phyloP scores from a whole-genome alignment of 139 green algal species.

The Chlamydomonas applanata region DNA sequence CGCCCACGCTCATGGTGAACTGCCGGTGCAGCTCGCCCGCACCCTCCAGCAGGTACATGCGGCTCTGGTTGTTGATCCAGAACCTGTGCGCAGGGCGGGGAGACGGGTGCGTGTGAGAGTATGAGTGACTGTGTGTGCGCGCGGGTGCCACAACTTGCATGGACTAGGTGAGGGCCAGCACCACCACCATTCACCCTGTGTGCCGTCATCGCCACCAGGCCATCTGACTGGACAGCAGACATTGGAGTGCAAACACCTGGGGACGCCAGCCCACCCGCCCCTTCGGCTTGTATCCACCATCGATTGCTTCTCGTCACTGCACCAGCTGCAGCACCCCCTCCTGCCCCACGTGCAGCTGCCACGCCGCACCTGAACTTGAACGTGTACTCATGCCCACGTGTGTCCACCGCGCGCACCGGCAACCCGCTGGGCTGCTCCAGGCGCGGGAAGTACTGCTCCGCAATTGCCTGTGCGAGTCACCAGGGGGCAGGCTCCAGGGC shows the following conservation, averaged over 20 bases:
- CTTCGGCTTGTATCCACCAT: too few relatives aligned
- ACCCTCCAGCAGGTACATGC: constrained; percentile 74
- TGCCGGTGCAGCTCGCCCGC: constrained; percentile 57
- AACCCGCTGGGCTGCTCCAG: constrained; percentile 52
- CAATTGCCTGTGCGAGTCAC: constrained; percentile 41
- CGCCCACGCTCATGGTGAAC: constrained; percentile 59
- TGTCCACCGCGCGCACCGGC: constrained; percentile 48
- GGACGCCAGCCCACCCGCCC: too few relatives aligned
- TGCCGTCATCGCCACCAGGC: too few relatives aligned
- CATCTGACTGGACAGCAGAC: background rate
- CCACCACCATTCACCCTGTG: too few relatives aligned
- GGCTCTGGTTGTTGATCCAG: constrained; percentile 69
- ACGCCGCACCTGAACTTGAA: constrained; percentile 57
- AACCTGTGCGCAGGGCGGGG: constrained; percentile 34
- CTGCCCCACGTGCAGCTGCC: too few relatives aligned
- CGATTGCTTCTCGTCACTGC: too few relatives aligned
- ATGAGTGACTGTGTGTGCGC: background rate
- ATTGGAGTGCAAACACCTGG: too few relatives aligned
- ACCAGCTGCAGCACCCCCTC: too few relatives aligned
- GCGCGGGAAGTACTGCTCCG: constrained; percentile 57
- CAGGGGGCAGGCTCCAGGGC: too few relatives aligned
- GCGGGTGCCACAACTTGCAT: background rate
- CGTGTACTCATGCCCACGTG: constrained; percentile 48
- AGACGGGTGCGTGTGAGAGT: background rate
- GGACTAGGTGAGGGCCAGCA: too few relatives aligned